Evolutionary conservation across 768 basidiomycete species (phyloP), one percentile per base, ranked within the genome.

Genomic region (Tulasnella calospora): DNA sequence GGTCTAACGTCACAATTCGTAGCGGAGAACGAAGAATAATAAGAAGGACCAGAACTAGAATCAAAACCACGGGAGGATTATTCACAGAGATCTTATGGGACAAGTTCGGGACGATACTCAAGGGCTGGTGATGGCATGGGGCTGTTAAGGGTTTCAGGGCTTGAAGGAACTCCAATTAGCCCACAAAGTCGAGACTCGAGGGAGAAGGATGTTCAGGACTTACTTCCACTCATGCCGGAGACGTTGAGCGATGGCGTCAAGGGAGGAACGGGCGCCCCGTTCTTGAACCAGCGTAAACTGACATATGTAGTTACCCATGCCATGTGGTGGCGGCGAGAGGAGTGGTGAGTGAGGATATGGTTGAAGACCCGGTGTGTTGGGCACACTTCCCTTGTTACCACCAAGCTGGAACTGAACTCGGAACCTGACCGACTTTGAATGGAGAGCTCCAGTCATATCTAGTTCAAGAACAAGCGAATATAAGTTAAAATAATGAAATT

Each of bases 151-250:
- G 23, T 7, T 27, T 61, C 57, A n/a, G 57, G 57, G 30, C 57
- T 61, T 7, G 27, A 61, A 61, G 15, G 19, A 15, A 23, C 57
- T 12, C 57, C 7, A 15, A 61, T 61, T 30, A 61, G 57, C 57
- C 23, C 19, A 61, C 19, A 61, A 61, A 2, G 23, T 61, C 27
- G 3, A 23, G 57, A 61, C 23, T 61, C 51, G 51, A 55, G 2
- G 7, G 9, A 55, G 21, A 55, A 61, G 57, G 2, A 61, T 12
- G 30, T 15, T 12, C 7, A n/a, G 57, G 23, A 71, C 71, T 78
- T 41, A 78, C 76, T 72, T 78, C 76, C 76, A 78, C 41, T 78
- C 76, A 23, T 78, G 76, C n/a, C 76, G 61, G 10, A 78, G 69
- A 33, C 67, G 30, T 33, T 71, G 76, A 40, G 76, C 76, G 33